phyloP scores from a whole-genome alignment of 116 monocot species.

The Dioscorea cayenensis region DNA sequence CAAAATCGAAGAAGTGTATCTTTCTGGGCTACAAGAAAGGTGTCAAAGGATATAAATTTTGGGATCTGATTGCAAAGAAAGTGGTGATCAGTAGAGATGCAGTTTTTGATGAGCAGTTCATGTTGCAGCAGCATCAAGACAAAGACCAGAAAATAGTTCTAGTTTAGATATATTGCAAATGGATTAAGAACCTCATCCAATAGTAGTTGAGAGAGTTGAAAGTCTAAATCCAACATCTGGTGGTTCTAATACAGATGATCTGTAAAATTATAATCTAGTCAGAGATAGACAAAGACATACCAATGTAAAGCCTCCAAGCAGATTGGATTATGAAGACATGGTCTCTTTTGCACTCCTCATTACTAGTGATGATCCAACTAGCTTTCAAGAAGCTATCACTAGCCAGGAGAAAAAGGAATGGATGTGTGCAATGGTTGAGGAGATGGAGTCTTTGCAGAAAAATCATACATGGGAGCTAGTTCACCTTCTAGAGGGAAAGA shows the following conservation, averaged over 20 bases:
- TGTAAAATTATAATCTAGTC: background rate
- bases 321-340: no score
- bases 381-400: background rate
- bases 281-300: no score
- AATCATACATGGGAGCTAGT: background rate
- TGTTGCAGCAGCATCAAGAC: background rate
- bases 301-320: no score
- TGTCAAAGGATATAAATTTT: no score
- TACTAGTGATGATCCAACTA: no score
- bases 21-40: no score
- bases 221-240: background rate
- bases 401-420: background rate
- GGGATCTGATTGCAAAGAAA: no score
- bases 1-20: no score
- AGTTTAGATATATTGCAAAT: background rate
- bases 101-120: background rate
- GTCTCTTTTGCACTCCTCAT: no score
- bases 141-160: background rate
- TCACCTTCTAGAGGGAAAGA: background rate
- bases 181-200: background rate
- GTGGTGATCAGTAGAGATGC: no score
- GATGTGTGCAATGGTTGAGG: background rate
- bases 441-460: background rate
- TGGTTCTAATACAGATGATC: background rate
- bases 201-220: background rate